Evolutionary conservation across 2,329 filamentous ascomycete genomes (phyloP).

Genomic region (Scedosporium dehoogii): DNA sequence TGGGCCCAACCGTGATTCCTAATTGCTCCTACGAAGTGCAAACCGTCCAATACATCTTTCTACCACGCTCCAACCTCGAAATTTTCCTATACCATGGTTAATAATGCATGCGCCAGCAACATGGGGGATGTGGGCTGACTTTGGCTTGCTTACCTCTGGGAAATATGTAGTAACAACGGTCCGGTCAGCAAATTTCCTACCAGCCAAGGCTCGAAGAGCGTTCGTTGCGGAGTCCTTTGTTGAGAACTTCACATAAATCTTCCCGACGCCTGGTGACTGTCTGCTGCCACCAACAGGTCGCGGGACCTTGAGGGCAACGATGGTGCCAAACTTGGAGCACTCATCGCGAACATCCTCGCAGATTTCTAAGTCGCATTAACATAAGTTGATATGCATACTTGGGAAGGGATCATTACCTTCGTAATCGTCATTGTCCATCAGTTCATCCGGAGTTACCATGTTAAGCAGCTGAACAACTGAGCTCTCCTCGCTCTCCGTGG

Average conservation of each 20-base stretch:
- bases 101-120: slow-evolving; percentile 13
- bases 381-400: not conserved
- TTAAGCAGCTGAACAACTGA: slow-evolving; percentile 88
- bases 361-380: slow-evolving; percentile 62
- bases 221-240: slow-evolving; percentile 67
- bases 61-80: slow-evolving; percentile 90
- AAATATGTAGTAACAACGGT: slow-evolving; percentile 97
- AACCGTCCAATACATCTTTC: slow-evolving; percentile 9
- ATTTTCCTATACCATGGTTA: slow-evolving; percentile 58
- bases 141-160: slow-evolving; percentile 57
- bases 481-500: slow-evolving; percentile 66
- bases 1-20: too few relatives aligned
- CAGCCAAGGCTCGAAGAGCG: slow-evolving; percentile 81
- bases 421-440: slow-evolving; percentile 90
- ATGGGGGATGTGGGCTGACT: not conserved
- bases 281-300: slow-evolving; percentile 74
- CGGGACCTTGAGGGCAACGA: slow-evolving; percentile 87
- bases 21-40: too few relatives aligned
- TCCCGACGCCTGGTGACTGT: slow-evolving; percentile 82
- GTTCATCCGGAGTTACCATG: slow-evolving; percentile 95
- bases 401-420: slow-evolving; percentile 54
- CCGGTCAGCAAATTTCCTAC: slow-evolving; percentile 89
- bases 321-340: slow-evolving; percentile 78
- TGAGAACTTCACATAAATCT: slow-evolving; percentile 96
- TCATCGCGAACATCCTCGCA: slow-evolving; percentile 90